These are phyloP conservation scores for Talaromyces albobiverticillius DNA, from an alignment of 2,329 filamentous ascomycete species.

Conservation along the genomic window DNA sequence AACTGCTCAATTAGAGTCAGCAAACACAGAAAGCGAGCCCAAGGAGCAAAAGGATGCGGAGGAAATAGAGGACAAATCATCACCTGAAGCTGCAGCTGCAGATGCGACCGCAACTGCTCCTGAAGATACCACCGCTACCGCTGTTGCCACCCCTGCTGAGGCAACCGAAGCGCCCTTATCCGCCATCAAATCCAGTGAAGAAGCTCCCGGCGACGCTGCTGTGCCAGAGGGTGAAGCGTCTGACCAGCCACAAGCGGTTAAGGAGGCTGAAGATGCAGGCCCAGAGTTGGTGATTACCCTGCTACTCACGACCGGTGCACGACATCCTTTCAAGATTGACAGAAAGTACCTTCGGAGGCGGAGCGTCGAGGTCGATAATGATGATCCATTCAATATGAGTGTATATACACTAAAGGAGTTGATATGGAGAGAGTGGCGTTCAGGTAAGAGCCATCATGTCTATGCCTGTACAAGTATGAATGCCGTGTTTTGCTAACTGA, in stretches of 20 bases:
- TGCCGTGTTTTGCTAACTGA: conserved; percentile 9
- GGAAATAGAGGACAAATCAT: not conserved
- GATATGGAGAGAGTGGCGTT: conserved; percentile 88
- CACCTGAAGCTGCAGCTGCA: not conserved
- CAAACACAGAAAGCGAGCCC: not conserved
- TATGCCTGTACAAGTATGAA: not conserved
- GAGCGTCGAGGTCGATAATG: conserved; percentile 71
- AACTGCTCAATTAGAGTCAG: not conserved
- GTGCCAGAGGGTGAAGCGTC: conserved; percentile 3
- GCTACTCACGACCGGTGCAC: conserved; percentile 73
- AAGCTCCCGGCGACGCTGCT: not conserved
- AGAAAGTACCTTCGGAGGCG: conserved; percentile 79
- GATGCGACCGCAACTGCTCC: not conserved
- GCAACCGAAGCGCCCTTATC: not conserved
- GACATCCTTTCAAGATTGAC: conserved; percentile 88
- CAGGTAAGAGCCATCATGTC: conserved; percentile 48
- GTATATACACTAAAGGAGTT: conserved; percentile 93
- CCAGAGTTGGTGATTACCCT: conserved; percentile 64
- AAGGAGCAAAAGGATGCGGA: not conserved
- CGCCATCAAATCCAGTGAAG: not conserved
- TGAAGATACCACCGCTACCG: not conserved
- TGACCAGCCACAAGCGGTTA: not conserved
- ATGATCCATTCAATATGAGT: conserved; percentile 84
- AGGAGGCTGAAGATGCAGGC: conserved; percentile 37
- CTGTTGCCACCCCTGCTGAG: not conserved